phyloP scores from a whole-genome alignment of 192 early-diverging fungal species.

The Rhizoclosmatium globosum region DNA sequence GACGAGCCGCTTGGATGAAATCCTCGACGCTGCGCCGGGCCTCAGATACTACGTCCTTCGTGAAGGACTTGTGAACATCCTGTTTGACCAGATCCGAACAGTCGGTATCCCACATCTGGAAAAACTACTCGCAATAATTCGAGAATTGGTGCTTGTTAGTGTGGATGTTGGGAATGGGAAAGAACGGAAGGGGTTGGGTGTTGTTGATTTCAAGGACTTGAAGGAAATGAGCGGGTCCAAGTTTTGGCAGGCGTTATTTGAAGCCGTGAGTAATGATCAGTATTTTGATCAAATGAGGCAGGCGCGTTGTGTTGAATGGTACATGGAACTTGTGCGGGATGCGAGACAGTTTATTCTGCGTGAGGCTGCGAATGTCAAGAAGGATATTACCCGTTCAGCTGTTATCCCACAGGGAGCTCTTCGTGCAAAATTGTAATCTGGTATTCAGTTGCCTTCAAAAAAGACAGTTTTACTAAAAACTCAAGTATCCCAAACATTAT shows the following conservation, averaged over 20 bases:
- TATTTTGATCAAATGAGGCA: constrained; percentile 35
- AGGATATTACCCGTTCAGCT: background rate
- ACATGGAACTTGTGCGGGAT: constrained; percentile 18
- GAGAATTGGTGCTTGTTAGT: constrained; percentile 29
- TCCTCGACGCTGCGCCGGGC: constrained; percentile 17
- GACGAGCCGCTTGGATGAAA: constrained; percentile 18
- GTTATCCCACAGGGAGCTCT: background rate
- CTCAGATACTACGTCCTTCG: constrained; percentile 21
- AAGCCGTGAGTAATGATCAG: constrained; percentile 17
- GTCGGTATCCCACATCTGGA: constrained; percentile 23
- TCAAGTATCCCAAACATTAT: too few species aligned
- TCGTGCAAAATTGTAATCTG: background rate
- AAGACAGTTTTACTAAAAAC: too few species aligned
- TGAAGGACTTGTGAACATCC: constrained; percentile 31
- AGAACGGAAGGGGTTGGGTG: background rate
- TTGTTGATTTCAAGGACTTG: background rate
- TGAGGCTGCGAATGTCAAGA: too few species aligned
- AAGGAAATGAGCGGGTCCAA: constrained; percentile 1
- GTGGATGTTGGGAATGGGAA: background rate
- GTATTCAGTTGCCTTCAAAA: too few species aligned
- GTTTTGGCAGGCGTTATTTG: constrained; percentile 35
- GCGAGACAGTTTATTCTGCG: background rate
- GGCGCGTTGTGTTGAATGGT: constrained; percentile 37
- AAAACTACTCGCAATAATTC: constrained; percentile 28
- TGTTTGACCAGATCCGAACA: constrained; percentile 48